Percentiles rank a stretch among this genome's conserved stretches.
phyloP scores from a whole-genome alignment of 2,329 filamentous ascomycete species.

The Talaromyces rugulosus region DNA sequence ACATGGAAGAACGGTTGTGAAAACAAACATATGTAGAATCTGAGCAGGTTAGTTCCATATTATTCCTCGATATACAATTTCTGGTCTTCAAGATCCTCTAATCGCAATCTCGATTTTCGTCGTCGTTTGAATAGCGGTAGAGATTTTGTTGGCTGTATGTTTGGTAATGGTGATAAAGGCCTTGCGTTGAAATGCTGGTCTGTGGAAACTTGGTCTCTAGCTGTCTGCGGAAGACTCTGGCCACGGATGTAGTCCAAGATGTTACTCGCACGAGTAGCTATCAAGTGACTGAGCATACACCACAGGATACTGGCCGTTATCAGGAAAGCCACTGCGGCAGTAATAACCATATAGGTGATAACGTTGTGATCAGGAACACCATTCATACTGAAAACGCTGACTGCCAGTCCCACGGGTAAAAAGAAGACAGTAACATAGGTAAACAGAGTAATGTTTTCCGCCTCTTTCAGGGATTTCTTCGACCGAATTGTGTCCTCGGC shows the following conservation, averaged over 20 bases:
- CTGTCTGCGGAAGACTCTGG: too few relatives aligned
- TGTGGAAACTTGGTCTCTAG: neutral
- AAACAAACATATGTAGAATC: too few relatives aligned
- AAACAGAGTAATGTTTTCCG: constrained; percentile 29
- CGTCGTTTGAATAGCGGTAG: neutral
- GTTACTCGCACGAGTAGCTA: neutral
- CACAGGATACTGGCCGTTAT: neutral
- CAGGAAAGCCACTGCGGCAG: constrained; percentile 13
- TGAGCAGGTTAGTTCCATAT: neutral
- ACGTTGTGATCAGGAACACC: constrained; percentile 16
- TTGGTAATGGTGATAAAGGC: neutral
- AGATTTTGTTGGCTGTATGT: neutral
- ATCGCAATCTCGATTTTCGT: neutral
- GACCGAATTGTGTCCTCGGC: constrained; percentile 17
- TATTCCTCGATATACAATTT: neutral
- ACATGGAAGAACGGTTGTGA: neutral
- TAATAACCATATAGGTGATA: constrained; percentile 17
- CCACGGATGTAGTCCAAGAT: neutral
- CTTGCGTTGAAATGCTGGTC: neutral
- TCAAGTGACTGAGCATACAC: neutral
- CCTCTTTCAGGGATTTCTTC: constrained; percentile 17
- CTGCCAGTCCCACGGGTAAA: constrained; percentile 28
- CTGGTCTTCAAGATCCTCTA: neutral
- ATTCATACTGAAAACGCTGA: constrained; percentile 30
- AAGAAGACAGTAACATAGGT: constrained; percentile 35